phyloP scores from a whole-genome alignment of 441 rosid genomes.

The Aleurites moluccanus region DNA sequence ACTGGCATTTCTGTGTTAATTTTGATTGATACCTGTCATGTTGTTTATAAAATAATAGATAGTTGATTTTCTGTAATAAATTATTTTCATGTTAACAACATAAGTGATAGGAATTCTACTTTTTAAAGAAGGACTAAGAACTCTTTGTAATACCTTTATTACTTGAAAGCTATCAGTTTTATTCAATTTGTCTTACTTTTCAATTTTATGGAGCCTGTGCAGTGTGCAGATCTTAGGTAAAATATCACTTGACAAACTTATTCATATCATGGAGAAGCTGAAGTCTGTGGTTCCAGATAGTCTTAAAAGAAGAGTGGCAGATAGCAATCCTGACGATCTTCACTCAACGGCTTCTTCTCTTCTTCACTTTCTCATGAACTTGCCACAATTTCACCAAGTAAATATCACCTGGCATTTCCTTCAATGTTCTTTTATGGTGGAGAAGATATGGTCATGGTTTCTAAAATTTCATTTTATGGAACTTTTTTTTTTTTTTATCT shows the following conservation, averaged over 20 bases:
- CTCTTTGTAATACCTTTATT: background rate
- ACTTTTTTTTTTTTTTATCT: background rate
- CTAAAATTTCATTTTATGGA: background rate
- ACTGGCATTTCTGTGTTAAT: background rate
- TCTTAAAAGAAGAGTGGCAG: slow-evolving; percentile 37
- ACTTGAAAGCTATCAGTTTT: background rate
- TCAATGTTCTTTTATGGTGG: background rate
- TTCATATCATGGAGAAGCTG: slow-evolving; percentile 56
- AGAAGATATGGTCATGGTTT: background rate
- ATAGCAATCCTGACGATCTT: slow-evolving; percentile 45
- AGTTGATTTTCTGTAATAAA: background rate
- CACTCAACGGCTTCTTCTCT: slow-evolving; percentile 45
- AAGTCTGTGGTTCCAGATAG: slow-evolving; percentile 52
- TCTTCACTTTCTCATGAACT: slow-evolving; percentile 42
- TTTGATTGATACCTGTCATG: background rate
- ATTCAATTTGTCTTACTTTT: slow-evolving; percentile 1
- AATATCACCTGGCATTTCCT: slow-evolving; percentile 7
- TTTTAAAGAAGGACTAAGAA: background rate
- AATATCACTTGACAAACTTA: background rate
- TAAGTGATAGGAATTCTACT: background rate
- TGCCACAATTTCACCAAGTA: slow-evolving; percentile 60
- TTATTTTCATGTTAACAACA: background rate
- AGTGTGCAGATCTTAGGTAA: background rate
- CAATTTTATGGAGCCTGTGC: background rate
- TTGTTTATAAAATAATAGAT: background rate